Conservation (phyloP, 192 early-diverging fungal genomes). For the Obelidium mucronatum region DNA sequence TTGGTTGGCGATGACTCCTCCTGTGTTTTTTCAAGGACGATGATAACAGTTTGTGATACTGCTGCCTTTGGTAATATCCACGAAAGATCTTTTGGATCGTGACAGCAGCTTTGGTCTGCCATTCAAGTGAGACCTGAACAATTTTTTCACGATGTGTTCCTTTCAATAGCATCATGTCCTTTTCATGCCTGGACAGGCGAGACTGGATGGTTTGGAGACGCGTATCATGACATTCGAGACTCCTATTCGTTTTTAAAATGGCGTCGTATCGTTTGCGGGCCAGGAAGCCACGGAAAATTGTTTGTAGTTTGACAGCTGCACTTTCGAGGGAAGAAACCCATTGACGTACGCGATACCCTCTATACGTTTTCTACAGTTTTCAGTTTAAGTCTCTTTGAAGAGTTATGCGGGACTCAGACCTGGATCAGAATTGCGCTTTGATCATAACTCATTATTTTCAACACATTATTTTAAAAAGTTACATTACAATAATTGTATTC, state of each 20-base stretch:
- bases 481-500: not conserved
- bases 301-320: constrained; percentile 2
- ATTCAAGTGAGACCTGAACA: not conserved
- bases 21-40: not conserved
- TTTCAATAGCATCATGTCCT: constrained; percentile 13
- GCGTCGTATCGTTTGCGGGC: not conserved
- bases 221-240: not conserved
- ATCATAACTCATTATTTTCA: too few relatives aligned
- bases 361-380: not conserved
- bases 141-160: constrained; percentile 1
- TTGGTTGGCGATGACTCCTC: not conserved
- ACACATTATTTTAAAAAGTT: not conserved
- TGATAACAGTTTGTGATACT: not conserved
- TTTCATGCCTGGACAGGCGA: constrained; percentile 11
- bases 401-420: too few relatives aligned
- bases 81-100: not conserved
- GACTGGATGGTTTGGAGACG: not conserved
- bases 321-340: not conserved
- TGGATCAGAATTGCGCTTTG: too few relatives aligned
- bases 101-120: not conserved
- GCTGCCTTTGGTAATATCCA: not conserved
- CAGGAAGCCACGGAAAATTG: constrained; percentile 3
- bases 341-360: constrained; percentile 2
- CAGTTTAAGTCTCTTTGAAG: too few relatives aligned
- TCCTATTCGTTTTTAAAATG: not conserved